Percentiles rank a stretch among this genome's conserved stretches.
These are phyloP conservation scores for Potentilla sterilis DNA, from an alignment of 306 rosid species.

Conservation along the genomic window DNA sequence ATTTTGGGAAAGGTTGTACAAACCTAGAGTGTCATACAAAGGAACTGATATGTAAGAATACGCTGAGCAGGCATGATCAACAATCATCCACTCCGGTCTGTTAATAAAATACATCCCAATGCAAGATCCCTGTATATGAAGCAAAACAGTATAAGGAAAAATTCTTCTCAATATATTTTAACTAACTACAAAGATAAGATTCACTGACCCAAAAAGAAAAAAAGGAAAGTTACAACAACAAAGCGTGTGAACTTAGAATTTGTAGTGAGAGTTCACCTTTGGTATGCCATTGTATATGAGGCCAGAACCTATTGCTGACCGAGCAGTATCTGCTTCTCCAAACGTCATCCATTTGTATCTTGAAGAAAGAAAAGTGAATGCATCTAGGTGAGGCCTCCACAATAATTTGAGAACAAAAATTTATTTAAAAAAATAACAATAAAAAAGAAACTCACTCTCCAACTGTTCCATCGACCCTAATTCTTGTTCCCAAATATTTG, in stretches of 20 bases:
- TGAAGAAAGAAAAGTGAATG: conserved; percentile 18
- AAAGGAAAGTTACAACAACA: neutral
- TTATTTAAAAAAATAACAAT: neutral
- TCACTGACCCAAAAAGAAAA: neutral
- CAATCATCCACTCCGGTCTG: conserved; percentile 95
- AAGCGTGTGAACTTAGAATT: conserved; percentile 4
- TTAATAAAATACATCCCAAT: conserved; percentile 88
- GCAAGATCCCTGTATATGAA: conserved; percentile 57
- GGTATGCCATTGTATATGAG: conserved; percentile 67
- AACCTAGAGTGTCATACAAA: conserved; percentile 96
- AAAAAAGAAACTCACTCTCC: conserved; percentile 71
- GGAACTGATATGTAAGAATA: conserved; percentile 94
- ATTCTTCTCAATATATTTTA: neutral
- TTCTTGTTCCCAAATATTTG: conserved; percentile 89
- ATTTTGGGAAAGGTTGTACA: conserved; percentile 25
- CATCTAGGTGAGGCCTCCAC: conserved; percentile 27
- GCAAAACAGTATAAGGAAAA: neutral
- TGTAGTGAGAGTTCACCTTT: conserved; percentile 53
- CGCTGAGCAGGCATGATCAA: conserved; percentile 98
- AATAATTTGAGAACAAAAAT: conserved; percentile 4
- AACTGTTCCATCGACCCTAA: conserved; percentile 89
- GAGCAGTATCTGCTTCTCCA: conserved; percentile 90
- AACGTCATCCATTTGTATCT: conserved; percentile 99
- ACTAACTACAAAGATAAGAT: neutral
- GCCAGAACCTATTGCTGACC: conserved; percentile 91